Conservation (phyloP, 2,329 filamentous ascomycete species). For the Colletotrichum noveboracense region DNA sequence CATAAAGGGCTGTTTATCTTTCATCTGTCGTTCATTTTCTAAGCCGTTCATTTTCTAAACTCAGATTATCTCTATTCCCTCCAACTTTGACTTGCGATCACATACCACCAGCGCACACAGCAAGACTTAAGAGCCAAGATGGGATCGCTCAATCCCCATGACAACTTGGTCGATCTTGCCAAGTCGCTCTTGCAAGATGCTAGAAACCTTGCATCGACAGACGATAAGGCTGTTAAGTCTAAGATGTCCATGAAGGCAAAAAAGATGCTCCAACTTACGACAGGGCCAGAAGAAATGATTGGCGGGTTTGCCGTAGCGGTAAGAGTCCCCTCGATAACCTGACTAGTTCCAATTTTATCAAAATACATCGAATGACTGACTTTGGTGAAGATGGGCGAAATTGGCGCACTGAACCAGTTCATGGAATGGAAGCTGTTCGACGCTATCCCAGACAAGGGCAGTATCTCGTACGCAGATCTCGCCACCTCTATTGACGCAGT, state of each 20-base stretch:
- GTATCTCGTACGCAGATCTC: constrained; percentile 27
- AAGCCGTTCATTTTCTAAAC: too few relatives aligned
- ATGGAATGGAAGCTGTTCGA: constrained; percentile 32
- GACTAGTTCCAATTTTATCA: neutral
- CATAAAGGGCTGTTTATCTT: neutral
- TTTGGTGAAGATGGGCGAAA: constrained; percentile 4
- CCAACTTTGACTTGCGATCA: neutral
- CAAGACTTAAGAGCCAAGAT: neutral
- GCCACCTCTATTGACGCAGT: constrained; percentile 24
- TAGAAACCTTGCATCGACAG: neutral
- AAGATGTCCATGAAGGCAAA: neutral
- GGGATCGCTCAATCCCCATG: neutral
- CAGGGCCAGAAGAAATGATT: neutral
- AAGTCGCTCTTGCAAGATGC: neutral
- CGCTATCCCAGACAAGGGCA: constrained; percentile 26
- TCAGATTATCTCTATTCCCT: neutral
- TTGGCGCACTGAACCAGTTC: constrained; percentile 22
- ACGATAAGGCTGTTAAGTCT: neutral
- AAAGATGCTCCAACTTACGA: neutral
- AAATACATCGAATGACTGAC: neutral
- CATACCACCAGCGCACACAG: neutral
- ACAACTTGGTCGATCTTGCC: neutral
- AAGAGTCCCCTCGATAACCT: neutral
- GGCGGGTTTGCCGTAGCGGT: neutral
- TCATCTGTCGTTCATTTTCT: neutral